A percentile compares a stretch with the other conserved stretches of the same genome.
Evolutionary conservation across 2,329 filamentous ascomycete genomes (phyloP).

Genomic region (Paecilomyces formosus): DNA sequence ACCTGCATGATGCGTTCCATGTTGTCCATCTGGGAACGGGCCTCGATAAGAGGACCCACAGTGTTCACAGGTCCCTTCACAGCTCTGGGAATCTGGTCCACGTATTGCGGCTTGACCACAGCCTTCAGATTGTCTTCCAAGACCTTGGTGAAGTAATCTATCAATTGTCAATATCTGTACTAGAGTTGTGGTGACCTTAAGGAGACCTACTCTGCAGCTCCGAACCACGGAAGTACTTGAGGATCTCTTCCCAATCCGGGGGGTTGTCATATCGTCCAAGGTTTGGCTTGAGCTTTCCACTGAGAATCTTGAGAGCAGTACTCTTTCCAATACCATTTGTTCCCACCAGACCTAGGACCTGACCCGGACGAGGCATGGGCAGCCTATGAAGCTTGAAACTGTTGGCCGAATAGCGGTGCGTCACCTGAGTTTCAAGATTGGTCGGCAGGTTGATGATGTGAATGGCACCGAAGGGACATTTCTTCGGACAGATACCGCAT

Average conservation of each 20-base stretch:
- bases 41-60: slow-evolving; percentile 71
- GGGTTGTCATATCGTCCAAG: slow-evolving; percentile 91
- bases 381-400: slow-evolving; percentile 98
- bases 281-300: slow-evolving; percentile 97
- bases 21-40: slow-evolving; percentile 70
- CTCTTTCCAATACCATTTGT: slow-evolving; percentile 99
- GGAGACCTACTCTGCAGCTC: slow-evolving; percentile 80
- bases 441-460: slow-evolving; percentile 99
- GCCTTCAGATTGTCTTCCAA: slow-evolving; percentile 96
- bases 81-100: slow-evolving; percentile 93
- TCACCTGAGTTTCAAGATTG: slow-evolving; percentile 96
- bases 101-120: slow-evolving; percentile 98
- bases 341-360: slow-evolving; percentile 92
- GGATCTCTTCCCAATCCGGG: slow-evolving; percentile 97
- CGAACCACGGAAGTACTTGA: slow-evolving; percentile 96
- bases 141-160: slow-evolving; percentile 98
- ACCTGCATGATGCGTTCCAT: slow-evolving; percentile 73
- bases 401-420: slow-evolving; percentile 97
- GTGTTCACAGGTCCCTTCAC: slow-evolving; percentile 74
- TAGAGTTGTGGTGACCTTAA: not conserved
- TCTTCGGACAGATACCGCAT: slow-evolving; percentile 99
- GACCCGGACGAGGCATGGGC: slow-evolving; percentile 89
- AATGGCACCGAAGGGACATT: slow-evolving; percentile 97
- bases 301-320: slow-evolving; percentile 98
- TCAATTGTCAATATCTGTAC: slow-evolving; percentile 10